A percentile compares a stretch with the other conserved stretches of the same genome.
Evolutionary conservation across 768 basidiomycete species (phyloP).

Genomic region (Rubroboletus satanas): DNA sequence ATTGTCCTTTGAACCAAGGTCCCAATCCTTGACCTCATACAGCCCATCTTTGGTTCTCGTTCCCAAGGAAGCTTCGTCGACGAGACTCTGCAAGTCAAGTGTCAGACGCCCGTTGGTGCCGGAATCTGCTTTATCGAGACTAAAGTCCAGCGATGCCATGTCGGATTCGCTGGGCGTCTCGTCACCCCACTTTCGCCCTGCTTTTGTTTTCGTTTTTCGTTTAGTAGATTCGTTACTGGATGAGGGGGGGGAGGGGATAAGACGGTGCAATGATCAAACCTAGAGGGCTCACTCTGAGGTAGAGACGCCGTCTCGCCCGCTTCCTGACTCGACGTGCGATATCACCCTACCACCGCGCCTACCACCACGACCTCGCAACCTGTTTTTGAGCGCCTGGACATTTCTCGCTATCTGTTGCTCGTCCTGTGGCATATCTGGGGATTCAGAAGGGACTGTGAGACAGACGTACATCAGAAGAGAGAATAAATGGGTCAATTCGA

Average conservation of each 20-base stretch:
- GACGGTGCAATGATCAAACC: background rate
- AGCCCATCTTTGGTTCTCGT: slow-evolving; percentile 67
- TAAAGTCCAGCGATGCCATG: slow-evolving; percentile 93
- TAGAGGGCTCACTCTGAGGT: slow-evolving; percentile 62
- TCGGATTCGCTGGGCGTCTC: slow-evolving; percentile 76
- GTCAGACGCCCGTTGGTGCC: slow-evolving; percentile 29
- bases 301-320: slow-evolving; percentile 57
- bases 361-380: slow-evolving; percentile 72
- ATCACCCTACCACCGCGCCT: slow-evolving; percentile 49
- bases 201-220: slow-evolving; percentile 61
- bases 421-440: slow-evolving; percentile 55
- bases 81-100: slow-evolving; percentile 56
- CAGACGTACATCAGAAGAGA: background rate
- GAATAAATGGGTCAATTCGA: background rate
- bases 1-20: slow-evolving; percentile 51
- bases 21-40: slow-evolving; percentile 83
- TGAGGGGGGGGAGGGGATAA: background rate
- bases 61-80: slow-evolving; percentile 73
- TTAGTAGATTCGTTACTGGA: slow-evolving; percentile 65
- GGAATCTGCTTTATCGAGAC: slow-evolving; percentile 49
- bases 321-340: slow-evolving; percentile 48
- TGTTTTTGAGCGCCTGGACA: slow-evolving; percentile 83
- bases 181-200: slow-evolving; percentile 91
- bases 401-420: slow-evolving; percentile 92
- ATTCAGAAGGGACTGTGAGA: slow-evolving; percentile 43